Evolutionary conservation across 371 early-diverging fungal species (phyloP).

Genomic region (Mucor racemosus): DNA sequence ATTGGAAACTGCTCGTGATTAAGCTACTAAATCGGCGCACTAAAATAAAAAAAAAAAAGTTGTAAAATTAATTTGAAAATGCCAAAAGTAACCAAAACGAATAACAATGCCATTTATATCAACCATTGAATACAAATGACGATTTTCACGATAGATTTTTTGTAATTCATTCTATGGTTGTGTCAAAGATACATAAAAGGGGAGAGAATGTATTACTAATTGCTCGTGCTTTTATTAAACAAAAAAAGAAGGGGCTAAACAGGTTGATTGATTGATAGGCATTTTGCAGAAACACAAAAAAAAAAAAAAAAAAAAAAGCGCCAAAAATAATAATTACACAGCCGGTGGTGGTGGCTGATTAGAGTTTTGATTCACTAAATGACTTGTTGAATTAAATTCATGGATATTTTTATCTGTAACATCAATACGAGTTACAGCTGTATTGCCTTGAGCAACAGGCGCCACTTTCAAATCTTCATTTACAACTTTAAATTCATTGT

Average conservation of each 20-base stretch:
- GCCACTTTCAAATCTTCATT: not conserved
- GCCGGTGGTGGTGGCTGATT: slow-evolving; percentile 22
- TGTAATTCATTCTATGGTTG: too few species aligned
- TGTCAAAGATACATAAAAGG: too few species aligned
- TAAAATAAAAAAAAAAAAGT: not conserved
- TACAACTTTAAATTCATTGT: slow-evolving; percentile 11
- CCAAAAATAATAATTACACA: slow-evolving; percentile 9
- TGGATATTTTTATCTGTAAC: slow-evolving; percentile 19
- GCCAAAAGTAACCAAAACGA: not conserved
- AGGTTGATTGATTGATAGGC: not conserved
- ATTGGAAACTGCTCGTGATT: slow-evolving; percentile 7
- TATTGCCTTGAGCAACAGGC: slow-evolving; percentile 38
- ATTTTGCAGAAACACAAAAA: not conserved
- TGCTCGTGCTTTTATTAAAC: slow-evolving; percentile 2
- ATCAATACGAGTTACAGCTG: slow-evolving; percentile 35
- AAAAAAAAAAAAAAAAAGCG: too few species aligned
- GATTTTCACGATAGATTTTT: not conserved
- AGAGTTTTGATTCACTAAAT: slow-evolving; percentile 16
- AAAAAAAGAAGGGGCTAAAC: not conserved
- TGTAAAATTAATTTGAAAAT: not conserved
- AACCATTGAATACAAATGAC: not conserved
- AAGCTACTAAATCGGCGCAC: not conserved
- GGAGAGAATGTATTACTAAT: too few species aligned
- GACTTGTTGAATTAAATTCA: slow-evolving; percentile 30
- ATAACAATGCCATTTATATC: slow-evolving; percentile 2